Base-by-base conservation (phyloP, 805 yeast species). In the Ogataea nakhonphanomensis region DNA sequence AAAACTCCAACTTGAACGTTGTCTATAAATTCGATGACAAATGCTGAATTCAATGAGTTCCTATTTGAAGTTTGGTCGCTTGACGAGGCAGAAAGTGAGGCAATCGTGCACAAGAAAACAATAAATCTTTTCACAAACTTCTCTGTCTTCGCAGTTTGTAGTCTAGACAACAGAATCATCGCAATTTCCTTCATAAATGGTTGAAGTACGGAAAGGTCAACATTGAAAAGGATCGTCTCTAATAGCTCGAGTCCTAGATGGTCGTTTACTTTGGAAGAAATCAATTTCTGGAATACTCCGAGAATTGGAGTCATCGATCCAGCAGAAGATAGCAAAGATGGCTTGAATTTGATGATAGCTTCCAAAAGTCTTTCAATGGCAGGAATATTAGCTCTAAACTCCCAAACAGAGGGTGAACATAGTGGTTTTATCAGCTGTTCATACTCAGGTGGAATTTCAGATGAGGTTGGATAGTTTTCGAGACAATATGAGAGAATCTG, bases 231-330 rank as follows among this genome's bases (percentile, higher is more conserved):
- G 35, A 93, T 80, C 3, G 73, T 66, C 57, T 85, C 90, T 32
- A 93, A 64, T 30, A 93, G 66, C 41, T 93, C 98, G 61, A 93
- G 84, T 2, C 97, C 98, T 53, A 78, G 74, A 27, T 65, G 65
- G 54, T 93, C 98, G 53, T 88, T 83, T 11, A 79, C 73, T 50
- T 83, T 84, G 0, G 97, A 87, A 1, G 96, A 79, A 37, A 93
- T 78, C 49, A 93, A 69, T 60, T 90, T 88, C 66, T 95, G 99
- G 70, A 87, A 95, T n/a, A 93, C 95, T 28, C 99, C 99, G 29
- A 93, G 68, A 23, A 93, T 75, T 3, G 97, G 95, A 25, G 84
- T 76, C n/a, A 79, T 64, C 8, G 66, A 54, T 49, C 69, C 64
- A 15, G 55, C 54, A 13, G 55, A 49, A 4, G 65, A 62, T 46